These are phyloP conservation scores for Penicillium daleae DNA, from an alignment of 495 filamentous ascomycete species.

Conservation along the genomic window DNA sequence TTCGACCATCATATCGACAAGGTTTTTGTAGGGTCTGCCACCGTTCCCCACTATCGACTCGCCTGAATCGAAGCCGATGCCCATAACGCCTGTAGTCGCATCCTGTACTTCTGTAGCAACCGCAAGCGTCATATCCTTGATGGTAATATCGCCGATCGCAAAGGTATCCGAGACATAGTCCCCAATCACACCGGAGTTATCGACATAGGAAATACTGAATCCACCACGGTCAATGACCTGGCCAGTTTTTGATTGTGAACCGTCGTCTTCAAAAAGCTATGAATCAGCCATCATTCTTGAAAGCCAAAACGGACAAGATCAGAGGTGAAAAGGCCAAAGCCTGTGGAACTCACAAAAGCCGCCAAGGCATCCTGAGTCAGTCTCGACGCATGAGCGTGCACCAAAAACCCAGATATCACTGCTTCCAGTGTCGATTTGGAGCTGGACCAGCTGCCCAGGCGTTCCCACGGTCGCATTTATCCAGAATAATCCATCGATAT, in stretches of 20 bases:
- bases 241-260: not conserved
- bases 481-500: not conserved
- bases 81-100: not conserved
- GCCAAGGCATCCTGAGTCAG: not conserved
- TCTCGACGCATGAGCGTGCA: not conserved
- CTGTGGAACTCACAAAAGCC: not conserved
- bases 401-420: conserved; percentile 9
- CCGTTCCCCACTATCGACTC: not conserved
- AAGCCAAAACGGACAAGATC: not conserved
- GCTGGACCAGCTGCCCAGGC: not conserved
- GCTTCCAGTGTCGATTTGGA: conserved; percentile 4
- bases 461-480: conserved; percentile 5
- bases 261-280: not conserved
- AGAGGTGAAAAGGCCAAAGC: not conserved
- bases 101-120: not conserved
- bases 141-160: not conserved
- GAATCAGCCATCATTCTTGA: not conserved
- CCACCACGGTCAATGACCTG: not conserved
- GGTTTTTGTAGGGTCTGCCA: conserved; percentile 1
- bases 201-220: conserved; percentile 3
- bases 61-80: conserved; percentile 3
- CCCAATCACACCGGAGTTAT: not conserved
- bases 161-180: conserved; percentile 1
- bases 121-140: conserved; percentile 1
- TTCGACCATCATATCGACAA: conserved; percentile 1